These are phyloP conservation scores for Talaromyces atroroseus DNA, from an alignment of 2,329 filamentous ascomycete species.

Conservation along the genomic window DNA sequence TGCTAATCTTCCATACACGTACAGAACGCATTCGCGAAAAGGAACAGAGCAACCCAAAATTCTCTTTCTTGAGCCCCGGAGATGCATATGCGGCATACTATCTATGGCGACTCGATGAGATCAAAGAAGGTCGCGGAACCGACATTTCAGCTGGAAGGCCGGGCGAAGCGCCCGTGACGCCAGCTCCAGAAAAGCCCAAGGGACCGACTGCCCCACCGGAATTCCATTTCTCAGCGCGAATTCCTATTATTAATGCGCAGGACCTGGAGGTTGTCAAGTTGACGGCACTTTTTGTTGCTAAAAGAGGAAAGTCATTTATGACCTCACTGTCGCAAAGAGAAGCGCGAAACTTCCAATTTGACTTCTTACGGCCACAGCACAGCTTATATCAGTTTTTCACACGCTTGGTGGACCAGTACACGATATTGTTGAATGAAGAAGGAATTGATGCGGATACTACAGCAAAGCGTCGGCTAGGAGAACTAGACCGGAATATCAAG, in stretches of 20 bases:
- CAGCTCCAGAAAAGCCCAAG: slow-evolving; percentile 59
- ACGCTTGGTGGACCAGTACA: slow-evolving; percentile 87
- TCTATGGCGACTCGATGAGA: slow-evolving; percentile 81
- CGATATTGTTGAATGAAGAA: slow-evolving; percentile 64
- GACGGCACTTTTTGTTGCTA: slow-evolving; percentile 86
- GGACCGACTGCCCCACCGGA: slow-evolving; percentile 80
- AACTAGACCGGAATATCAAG: slow-evolving; percentile 67
- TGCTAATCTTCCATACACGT: slow-evolving; percentile 4
- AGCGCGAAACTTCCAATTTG: slow-evolving; percentile 86
- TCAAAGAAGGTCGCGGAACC: slow-evolving; percentile 76
- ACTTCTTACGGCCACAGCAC: slow-evolving; percentile 92
- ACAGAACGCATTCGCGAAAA: slow-evolving; percentile 75
- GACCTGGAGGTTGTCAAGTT: slow-evolving; percentile 70
- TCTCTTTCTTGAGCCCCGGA: slow-evolving; percentile 73
- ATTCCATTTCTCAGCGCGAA: slow-evolving; percentile 89
- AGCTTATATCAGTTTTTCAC: slow-evolving; percentile 95
- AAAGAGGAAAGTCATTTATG: slow-evolving; percentile 88
- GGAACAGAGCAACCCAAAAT: slow-evolving; percentile 78
- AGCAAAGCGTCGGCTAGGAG: slow-evolving; percentile 65
- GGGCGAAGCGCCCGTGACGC: slow-evolving; percentile 53
- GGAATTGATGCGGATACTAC: slow-evolving; percentile 65
- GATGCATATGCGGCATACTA: slow-evolving; percentile 89
- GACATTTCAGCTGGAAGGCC: slow-evolving; percentile 69
- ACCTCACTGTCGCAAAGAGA: slow-evolving; percentile 84
- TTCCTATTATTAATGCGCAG: slow-evolving; percentile 94